These are phyloP conservation scores for Monilinia polystroma DNA, from an alignment of 2,329 filamentous ascomycete species.

Conservation along the genomic window DNA sequence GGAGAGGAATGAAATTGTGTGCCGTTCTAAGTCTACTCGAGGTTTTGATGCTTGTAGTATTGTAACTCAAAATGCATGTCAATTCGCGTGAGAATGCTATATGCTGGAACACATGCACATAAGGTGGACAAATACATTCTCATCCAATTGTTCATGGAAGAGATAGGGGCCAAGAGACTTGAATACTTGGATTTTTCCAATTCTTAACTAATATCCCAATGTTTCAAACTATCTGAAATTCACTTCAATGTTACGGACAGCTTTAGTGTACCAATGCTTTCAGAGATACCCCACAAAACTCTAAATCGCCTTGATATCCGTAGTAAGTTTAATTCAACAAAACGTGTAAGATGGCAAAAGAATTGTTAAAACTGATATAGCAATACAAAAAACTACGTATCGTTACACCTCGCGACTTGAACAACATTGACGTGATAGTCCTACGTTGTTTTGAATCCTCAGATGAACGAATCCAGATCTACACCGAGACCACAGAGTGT, in stretches of 20 bases:
- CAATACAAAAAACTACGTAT: background rate
- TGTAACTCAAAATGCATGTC: background rate
- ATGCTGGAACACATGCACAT: background rate
- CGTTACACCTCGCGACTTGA: background rate
- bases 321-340: background rate
- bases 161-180: no score
- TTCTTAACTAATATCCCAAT: no score
- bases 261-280: no score
- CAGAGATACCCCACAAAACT: no score
- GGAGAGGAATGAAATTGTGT: background rate
- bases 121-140: no score
- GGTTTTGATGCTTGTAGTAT: background rate
- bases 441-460: background rate
- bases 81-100: background rate
- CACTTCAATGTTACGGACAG: no score
- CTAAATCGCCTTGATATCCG: no score
- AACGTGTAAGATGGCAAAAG: background rate
- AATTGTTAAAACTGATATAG: background rate
- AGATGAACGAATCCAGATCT: constrained; percentile 27
- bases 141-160: no score
- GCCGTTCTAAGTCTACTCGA: background rate
- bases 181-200: no score
- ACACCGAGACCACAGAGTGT: constrained; percentile 31
- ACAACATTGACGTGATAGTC: background rate
- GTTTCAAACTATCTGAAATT: no score